These are phyloP conservation scores for Penicillium digitatum DNA, from an alignment of 2,329 filamentous ascomycete genomes.

Conservation along the genomic window DNA sequence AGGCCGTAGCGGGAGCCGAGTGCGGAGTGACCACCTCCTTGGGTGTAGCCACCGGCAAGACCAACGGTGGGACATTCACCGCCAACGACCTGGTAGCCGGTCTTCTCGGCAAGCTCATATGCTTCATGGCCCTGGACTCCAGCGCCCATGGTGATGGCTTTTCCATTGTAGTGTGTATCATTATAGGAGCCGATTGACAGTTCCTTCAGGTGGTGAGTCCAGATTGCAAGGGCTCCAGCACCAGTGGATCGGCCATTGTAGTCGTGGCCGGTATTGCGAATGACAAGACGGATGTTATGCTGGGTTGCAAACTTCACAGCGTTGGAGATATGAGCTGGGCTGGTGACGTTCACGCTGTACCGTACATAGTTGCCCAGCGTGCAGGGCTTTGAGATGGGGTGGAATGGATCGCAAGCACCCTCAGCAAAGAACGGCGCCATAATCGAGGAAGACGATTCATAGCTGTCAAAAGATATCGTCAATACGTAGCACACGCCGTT, in stretches of 20 bases:
- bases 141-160: conserved; percentile 53
- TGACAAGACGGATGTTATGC: conserved; percentile 51
- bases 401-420: conserved; percentile 44
- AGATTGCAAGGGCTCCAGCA: conserved; percentile 45
- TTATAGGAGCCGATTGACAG: conserved; percentile 33
- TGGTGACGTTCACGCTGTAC: conserved; percentile 38
- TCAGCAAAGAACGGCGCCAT: conserved; percentile 42
- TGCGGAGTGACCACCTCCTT: conserved; percentile 58
- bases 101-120: conserved; percentile 45
- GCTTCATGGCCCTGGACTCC: conserved; percentile 52
- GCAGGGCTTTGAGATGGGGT: conserved; percentile 27
- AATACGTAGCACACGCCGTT: not conserved
- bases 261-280: conserved; percentile 44
- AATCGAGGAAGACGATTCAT: conserved; percentile 50
- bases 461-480: conserved; percentile 42
- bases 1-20: conserved; percentile 56
- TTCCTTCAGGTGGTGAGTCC: conserved; percentile 34
- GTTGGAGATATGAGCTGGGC: conserved; percentile 22
- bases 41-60: conserved; percentile 56
- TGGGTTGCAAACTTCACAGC: conserved; percentile 42
- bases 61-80: conserved; percentile 56
- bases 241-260: conserved; percentile 56
- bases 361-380: conserved; percentile 28
- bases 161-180: conserved; percentile 46
- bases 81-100: conserved; percentile 52